Conservation (phyloP, 2,329 filamentous ascomycete species). For the Fusarium foetens region DNA sequence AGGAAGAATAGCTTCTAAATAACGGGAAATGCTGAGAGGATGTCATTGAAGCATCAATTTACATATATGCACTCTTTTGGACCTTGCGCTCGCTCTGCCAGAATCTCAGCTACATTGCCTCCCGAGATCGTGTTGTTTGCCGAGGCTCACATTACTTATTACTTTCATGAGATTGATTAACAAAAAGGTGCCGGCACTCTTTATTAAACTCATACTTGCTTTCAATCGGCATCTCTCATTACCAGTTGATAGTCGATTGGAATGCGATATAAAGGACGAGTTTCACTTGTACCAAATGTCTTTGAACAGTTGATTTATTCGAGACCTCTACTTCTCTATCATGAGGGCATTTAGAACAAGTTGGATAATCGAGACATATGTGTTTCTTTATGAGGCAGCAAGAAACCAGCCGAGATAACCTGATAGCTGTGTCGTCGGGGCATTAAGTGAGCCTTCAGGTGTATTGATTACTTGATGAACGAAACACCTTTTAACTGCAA, state of each 20-base stretch:
- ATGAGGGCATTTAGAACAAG: background rate
- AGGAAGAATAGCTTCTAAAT: background rate
- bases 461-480: background rate
- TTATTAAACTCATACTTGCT: background rate
- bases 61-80: background rate
- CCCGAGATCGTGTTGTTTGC: background rate
- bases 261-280: background rate
- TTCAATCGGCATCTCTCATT: background rate
- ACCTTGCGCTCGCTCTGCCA: background rate
- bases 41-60: background rate
- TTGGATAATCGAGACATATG: too few relatives aligned
- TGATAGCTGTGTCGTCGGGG: background rate
- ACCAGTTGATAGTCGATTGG: background rate
- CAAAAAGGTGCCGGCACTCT: background rate
- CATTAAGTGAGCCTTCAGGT: background rate
- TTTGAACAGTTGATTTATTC: background rate
- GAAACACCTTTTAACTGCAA: background rate
- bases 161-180: background rate
- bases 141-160: background rate
- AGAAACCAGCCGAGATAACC: background rate
- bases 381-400: background rate
- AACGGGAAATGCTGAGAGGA: accelerated
- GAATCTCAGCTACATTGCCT: background rate
- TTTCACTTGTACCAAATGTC: background rate
- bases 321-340: background rate